phyloP scores from a whole-genome alignment of 805 yeast species.

The Wickerhamomyces alni region DNA sequence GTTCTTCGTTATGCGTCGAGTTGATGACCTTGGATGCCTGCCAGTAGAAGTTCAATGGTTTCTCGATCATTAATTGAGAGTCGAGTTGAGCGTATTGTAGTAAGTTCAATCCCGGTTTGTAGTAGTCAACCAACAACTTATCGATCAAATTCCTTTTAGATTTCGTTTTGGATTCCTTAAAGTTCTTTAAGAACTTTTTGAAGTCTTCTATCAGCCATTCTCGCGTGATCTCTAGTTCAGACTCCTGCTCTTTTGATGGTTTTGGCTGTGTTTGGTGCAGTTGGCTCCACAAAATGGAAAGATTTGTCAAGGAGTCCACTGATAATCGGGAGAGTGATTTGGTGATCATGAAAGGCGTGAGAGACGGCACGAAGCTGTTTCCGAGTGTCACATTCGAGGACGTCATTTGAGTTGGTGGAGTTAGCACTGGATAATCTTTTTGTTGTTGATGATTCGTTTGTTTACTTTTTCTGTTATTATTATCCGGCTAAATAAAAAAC shows the following conservation, averaged over 20 bases:
- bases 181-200: neutral
- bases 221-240: conserved; percentile 6
- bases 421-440: too few relatives aligned
- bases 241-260: conserved; percentile 6
- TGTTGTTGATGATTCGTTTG: neutral
- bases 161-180: conserved; percentile 1
- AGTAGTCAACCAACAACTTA: conserved; percentile 26
- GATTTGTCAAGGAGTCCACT: conserved; percentile 14
- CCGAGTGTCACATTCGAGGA: conserved; percentile 10
- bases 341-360: conserved; percentile 9
- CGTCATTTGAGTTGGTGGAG: too few relatives aligned
- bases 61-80: conserved; percentile 55
- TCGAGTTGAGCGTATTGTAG: conserved; percentile 69
- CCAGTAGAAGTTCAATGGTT: conserved; percentile 39
- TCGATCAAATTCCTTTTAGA: conserved; percentile 18
- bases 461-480: neutral
- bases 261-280: conserved; percentile 16
- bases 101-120: conserved; percentile 53
- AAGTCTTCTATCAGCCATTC: conserved; percentile 7
- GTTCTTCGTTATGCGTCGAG: conserved; percentile 18
- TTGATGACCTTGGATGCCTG: conserved; percentile 23
- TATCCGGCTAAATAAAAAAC: too few relatives aligned
- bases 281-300: conserved; percentile 20
- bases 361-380: conserved; percentile 16
- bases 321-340: conserved; percentile 15